Conservation (phyloP, 768 basidiomycete genomes). For the Amanita rimosa region DNA sequence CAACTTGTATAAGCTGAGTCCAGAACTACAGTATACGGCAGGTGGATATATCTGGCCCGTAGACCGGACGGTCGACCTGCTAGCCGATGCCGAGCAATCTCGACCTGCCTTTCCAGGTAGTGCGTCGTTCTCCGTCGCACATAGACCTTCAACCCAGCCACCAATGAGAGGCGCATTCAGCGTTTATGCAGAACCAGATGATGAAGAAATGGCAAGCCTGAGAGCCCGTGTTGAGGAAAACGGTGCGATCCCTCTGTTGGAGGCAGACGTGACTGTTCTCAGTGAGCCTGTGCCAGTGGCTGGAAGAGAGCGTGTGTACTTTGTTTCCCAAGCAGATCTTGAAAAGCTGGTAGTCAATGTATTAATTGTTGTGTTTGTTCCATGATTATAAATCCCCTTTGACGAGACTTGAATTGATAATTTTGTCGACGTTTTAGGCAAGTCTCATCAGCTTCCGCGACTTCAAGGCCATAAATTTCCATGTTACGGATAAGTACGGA, state of each 20-base stretch:
- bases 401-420: too few relatives aligned
- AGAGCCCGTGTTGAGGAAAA: conserved; percentile 50
- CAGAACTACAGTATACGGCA: conserved; percentile 72
- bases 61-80: conserved; percentile 57
- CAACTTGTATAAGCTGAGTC: conserved; percentile 63
- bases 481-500: too few relatives aligned
- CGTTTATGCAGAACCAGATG: conserved; percentile 23
- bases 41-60: conserved; percentile 77
- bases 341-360: conserved; percentile 70
- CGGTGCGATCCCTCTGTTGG: conserved; percentile 52
- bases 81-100: conserved; percentile 22
- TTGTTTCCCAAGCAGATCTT: conserved; percentile 53
- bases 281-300: conserved; percentile 37
- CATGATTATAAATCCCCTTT: too few relatives aligned
- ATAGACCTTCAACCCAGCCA: conserved; percentile 10
- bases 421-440: too few relatives aligned
- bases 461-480: too few relatives aligned
- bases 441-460: too few relatives aligned
- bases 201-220: conserved; percentile 30
- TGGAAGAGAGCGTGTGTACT: conserved; percentile 59
- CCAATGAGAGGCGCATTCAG: conserved; percentile 36
- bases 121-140: conserved; percentile 11
- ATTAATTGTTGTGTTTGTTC: conserved; percentile 60
- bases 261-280: conserved; percentile 51
- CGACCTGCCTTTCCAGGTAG: conserved; percentile 7